Base-by-base conservation (phyloP, 176 grass and related monocot genomes). In the Metroxylon sagu region DNA sequence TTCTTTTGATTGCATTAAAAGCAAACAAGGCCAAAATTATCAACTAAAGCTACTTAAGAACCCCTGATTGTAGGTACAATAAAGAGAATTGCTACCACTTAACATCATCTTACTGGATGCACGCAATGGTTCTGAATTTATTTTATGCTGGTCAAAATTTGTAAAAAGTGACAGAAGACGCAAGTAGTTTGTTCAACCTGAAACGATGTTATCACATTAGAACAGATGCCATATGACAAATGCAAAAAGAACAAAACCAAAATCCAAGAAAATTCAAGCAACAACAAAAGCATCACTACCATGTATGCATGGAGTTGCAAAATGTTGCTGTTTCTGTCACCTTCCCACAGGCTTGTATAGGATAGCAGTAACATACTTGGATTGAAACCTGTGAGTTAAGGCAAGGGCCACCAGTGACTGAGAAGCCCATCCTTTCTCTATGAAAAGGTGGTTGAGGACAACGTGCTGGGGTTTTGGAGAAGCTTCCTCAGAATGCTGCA, bases 361-460 rank as follows among this genome's bases (percentile, higher is more conserved):
- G 74, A 98, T 81, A 49, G 91, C 78, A 0, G 93, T 98, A 25
- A 85, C 93, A 75, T 98, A 92, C 75, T 98, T 98, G 26, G 87
- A 87, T 71, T 88, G 78, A 28, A 98, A 91, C 76, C 93, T 84
- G 81, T 92, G 87, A 67, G 93, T 98, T 61, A 92, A 67, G 69
- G 87, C 87, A 53, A 98, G 93, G 12, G 87, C 84, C 6, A 98
- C 81, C 70, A 98, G 67, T 0, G 93, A 78, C 21, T 88, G 84
- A 60, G 84, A 71, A 7, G 79, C 83, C 54, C 84, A 84, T n/a
- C 78, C 81, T 57, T 87, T 87, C 79, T 98, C 93, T 3, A 98
- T 88, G 81, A 88, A 98, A 10, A 98, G 93, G 76, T 98, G 93
- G 73, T 98, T 98, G 16, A 88, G 87, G 61, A 92, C 70, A 49